These are phyloP conservation scores for Buxus sempervirens DNA, from an alignment of 164 flowering plant genomes.

Conservation along the genomic window DNA sequence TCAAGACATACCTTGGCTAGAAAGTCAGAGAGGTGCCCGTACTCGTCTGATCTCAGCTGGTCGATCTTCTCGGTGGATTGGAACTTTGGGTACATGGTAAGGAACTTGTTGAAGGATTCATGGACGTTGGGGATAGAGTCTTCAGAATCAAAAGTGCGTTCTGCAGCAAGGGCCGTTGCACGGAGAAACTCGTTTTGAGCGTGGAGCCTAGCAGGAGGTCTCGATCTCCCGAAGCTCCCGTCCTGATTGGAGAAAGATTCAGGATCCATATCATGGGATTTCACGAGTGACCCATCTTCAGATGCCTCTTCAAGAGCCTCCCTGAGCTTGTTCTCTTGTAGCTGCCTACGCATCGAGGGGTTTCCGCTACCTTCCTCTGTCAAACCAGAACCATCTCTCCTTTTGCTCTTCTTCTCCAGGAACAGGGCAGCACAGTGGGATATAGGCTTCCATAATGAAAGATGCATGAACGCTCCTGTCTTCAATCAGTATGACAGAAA, in stretches of 20 bases:
- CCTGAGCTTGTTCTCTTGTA: conserved; percentile 80
- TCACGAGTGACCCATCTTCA: conserved; percentile 77
- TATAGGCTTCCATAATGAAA: conserved; percentile 84
- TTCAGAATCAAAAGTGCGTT: conserved; percentile 35
- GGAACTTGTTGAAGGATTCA: conserved; percentile 55
- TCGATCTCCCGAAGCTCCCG: conserved; percentile 43
- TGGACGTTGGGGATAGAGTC: conserved; percentile 45
- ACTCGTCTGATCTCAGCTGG: conserved; percentile 56
- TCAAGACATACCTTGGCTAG: conserved; percentile 69
- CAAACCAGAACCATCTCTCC: conserved; percentile 50
- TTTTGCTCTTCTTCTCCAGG: conserved; percentile 67
- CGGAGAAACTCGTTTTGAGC: conserved; percentile 62
- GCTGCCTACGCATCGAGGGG: conserved; percentile 50
- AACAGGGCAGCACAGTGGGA: conserved; percentile 82
- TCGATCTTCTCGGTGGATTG: conserved; percentile 62
- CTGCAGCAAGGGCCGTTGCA: conserved; percentile 64
- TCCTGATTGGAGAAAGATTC: conserved; percentile 40
- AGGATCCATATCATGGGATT: conserved; percentile 56
- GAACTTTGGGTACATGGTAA: conserved; percentile 71
- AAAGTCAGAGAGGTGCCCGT: conserved; percentile 39
- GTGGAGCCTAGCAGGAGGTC: conserved; percentile 57
- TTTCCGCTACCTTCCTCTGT: conserved; percentile 37
- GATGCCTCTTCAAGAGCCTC: conserved; percentile 94
- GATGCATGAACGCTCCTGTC: conserved; percentile 43
- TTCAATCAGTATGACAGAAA: neutral